Evolutionary conservation across 139 green algal species (phyloP), one percentile per base, ranked within the genome.

Genomic region (Chlamydomonas applanata): DNA sequence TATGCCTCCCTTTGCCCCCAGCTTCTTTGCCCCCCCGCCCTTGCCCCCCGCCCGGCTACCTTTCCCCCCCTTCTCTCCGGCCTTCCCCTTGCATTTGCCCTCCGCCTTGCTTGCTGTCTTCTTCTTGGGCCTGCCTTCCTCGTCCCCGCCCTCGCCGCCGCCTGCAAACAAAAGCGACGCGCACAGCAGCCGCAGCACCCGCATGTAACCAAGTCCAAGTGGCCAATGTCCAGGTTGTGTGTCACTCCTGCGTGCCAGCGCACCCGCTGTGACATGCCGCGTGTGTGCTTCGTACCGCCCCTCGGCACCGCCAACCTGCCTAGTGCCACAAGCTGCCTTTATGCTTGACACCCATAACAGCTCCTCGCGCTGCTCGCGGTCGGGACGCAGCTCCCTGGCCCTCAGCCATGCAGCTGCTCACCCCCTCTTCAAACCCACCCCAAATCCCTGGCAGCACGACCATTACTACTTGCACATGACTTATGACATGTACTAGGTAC

Each of bases 11-110:
- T 44, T 45, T 32, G 27, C 62, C 19, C 5, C 65, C 62, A 52
- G 32, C 65, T 66, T 66, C n/a, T 71, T 74, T 49, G 27, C 9
- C 11, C 46, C 33, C 22, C 69, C 32, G 11, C 29, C 46, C 52
- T 49, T 61, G n/a, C 16, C 54, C 30, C 4, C 57, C 24, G 30
- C 25, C 34, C 52, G 4, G 52, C 30, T 52, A 19, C 17, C 53
- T 32, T n/a, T 57, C 25, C 24, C 33, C 32, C 44, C n/a, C 22
- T 60, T 56, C 20, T 36, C 14, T 9, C 35, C 32, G 22, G 22
- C 22, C 20, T 11, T 22, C 32, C 65, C 20, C 65, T 27, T 32
- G 25, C 34, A 3, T 24, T 60, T 61, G 69, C 69, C 69, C 20
- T 54, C 49, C 22, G n/a, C 16, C 33, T 29, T 25, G 30, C 56